Evolutionary conservation across 257 asterid species (phyloP).

Genomic region (Fraxinus pennsylvanica): DNA sequence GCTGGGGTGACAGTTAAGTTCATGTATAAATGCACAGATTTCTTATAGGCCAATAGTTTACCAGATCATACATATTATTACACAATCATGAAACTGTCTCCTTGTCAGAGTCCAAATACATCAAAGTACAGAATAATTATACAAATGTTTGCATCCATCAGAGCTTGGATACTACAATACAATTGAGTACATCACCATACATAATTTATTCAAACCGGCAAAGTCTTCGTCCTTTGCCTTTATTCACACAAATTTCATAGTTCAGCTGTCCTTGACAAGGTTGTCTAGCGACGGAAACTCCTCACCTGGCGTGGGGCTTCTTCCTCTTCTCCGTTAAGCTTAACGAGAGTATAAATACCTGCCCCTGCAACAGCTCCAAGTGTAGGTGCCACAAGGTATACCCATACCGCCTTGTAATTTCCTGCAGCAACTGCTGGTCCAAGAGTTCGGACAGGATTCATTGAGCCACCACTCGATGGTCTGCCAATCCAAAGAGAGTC

Average conservation of each 20-base stretch:
- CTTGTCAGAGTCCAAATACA: background rate
- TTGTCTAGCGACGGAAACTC: constrained; percentile 57
- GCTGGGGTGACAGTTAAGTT: background rate
- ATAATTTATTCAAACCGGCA: background rate
- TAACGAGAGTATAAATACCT: constrained; percentile 53
- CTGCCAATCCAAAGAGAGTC: constrained; percentile 31
- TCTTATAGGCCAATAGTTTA: background rate
- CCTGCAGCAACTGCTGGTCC: constrained; percentile 96
- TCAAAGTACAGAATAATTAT: background rate
- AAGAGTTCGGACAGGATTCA: constrained; percentile 87
- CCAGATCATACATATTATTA: background rate
- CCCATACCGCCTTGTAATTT: constrained; percentile 77
- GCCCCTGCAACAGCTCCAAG: constrained; percentile 88
- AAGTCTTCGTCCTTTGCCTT: constrained; percentile 35
- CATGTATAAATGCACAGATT: background rate
- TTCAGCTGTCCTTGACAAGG: background rate
- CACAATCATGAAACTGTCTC: background rate
- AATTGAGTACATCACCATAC: background rate
- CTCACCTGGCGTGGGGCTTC: constrained; percentile 45
- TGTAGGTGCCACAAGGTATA: constrained; percentile 76
- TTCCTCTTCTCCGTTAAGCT: constrained; percentile 48
- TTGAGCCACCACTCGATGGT: constrained; percentile 84
- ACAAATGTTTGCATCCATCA: background rate
- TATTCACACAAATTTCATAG: constrained; percentile 16
- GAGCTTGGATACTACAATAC: background rate